Percentiles rank a stretch among this genome's conserved stretches.
Conservation (phyloP, 495 filamentous ascomycete species). For the Halenospora varia region DNA sequence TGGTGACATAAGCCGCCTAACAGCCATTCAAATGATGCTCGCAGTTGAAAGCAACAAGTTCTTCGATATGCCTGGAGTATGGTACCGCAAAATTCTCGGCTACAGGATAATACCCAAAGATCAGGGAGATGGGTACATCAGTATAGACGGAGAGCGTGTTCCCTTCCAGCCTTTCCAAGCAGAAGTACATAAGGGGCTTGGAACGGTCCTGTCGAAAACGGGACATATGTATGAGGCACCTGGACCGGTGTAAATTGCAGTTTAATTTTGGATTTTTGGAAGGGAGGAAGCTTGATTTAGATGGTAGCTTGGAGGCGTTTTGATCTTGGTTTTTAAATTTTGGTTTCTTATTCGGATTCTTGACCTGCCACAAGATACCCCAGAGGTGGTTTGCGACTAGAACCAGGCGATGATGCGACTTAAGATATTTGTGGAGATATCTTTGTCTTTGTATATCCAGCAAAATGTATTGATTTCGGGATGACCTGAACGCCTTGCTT, state of each 20-base stretch:
- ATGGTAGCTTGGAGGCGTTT: background rate
- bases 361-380: slow-evolving; percentile 22
- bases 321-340: slow-evolving; percentile 10
- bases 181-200: slow-evolving; percentile 80
- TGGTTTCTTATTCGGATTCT: slow-evolving; percentile 3
- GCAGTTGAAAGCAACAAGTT: slow-evolving; percentile 67
- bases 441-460: slow-evolving; percentile 16
- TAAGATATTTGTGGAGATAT: slow-evolving; percentile 11
- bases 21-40: slow-evolving; percentile 61
- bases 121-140: slow-evolving; percentile 74
- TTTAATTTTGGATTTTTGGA: slow-evolving; percentile 1
- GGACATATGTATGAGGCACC: slow-evolving; percentile 68
- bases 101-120: slow-evolving; percentile 78
- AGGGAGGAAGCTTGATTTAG: background rate
- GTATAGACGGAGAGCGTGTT: slow-evolving; percentile 86
- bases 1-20: slow-evolving; percentile 63
- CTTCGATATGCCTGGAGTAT: slow-evolving; percentile 73
- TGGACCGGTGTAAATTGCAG: slow-evolving; percentile 37
- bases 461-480: slow-evolving; percentile 6
- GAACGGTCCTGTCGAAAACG: slow-evolving; percentile 73
- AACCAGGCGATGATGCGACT: background rate
- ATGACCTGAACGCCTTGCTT: slow-evolving; percentile 22
- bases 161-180: slow-evolving; percentile 87
- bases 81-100: slow-evolving; percentile 74
- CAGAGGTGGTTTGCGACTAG: slow-evolving; percentile 12